Conservation (phyloP, 257 asterid genomes). For the Nicotiana undulata region DNA sequence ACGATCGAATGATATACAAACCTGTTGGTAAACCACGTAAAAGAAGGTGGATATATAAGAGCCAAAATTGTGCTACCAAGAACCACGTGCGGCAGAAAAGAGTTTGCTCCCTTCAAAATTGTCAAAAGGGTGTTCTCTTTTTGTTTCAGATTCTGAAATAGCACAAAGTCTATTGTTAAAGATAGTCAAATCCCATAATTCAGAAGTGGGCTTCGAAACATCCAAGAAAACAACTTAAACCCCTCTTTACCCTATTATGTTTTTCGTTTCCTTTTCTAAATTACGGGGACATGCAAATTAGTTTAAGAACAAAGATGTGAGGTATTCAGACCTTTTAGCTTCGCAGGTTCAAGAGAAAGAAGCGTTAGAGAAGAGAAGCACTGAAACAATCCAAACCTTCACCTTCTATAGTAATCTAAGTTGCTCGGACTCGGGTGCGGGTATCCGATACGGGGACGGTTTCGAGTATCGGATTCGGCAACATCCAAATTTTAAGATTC, state of each 20-base stretch:
- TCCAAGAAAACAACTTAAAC: background rate
- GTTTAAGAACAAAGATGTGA: too few relatives aligned
- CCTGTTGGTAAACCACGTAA: constrained; percentile 96
- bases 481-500: too few relatives aligned
- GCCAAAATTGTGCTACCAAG: constrained; percentile 86
- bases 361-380: background rate
- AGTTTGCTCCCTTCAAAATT: constrained; percentile 66
- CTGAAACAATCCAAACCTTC: background rate
- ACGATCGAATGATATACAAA: constrained; percentile 13
- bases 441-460: too few relatives aligned
- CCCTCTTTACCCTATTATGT: background rate
- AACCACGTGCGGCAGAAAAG: constrained; percentile 88
- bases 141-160: constrained; percentile 25
- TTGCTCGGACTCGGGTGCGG: too few relatives aligned
- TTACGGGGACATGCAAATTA: background rate
- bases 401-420: background rate
- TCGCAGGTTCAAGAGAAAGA: background rate
- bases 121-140: constrained; percentile 27
- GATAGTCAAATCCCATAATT: background rate
- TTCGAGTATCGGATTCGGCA: too few relatives aligned
- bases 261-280: background rate
- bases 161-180: constrained; percentile 1
- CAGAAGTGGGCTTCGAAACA: background rate
- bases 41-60: constrained; percentile 87
- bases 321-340: background rate